Base-by-base conservation (phyloP, 2,329 filamentous ascomycete genomes). In the Clarireedia paspali region DNA sequence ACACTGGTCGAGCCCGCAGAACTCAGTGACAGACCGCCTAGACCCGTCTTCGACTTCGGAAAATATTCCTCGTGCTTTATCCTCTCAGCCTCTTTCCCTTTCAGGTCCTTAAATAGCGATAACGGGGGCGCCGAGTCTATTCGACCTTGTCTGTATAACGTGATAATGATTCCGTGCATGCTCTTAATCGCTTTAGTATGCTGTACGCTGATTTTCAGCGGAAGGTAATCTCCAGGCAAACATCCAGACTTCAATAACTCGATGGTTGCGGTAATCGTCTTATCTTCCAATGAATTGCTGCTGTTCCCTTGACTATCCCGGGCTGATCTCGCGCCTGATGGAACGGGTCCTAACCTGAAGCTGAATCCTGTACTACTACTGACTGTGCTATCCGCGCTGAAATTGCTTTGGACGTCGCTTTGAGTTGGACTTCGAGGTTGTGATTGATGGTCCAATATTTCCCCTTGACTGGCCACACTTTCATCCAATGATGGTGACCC, bases 111-210 rank as follows among this genome's bases (percentile, higher is more conserved):
- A 58, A 83, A 81, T 6, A 79, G 67, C 5, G 75, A 75, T 12
- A 74, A 66, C 5, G 78, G 74, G 4, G 83, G 83, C 6, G 81
- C 74, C 66, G 91, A 88, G 68, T 99, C 92, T 47, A 97, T 92
- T 58, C 90, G 84, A 24, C 91, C 91, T 70, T 95, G 89, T 46
- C 94, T 84, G 69, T 95, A 96, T 7, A 99, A 75, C 1, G 94
- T 97, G 47, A 96, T 83, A 59, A 97, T 94, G 48, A 97, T 87
- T 6, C 94, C 92, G 63, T 92, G 88, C 73, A 96, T 79, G 68
- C 91, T 97, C 73, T 92, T 90, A 66, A 97, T 83, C 57, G 85
- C 81, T 70, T 95, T 95, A 58, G 87, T 92, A 69, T 97, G 94
- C 61, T 90, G 87, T 58, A 99, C 85, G 0, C 81, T 84, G 52